Base-by-base conservation (phyloP, 1,139 yeast species). In the Geotrichum carabidarum region DNA sequence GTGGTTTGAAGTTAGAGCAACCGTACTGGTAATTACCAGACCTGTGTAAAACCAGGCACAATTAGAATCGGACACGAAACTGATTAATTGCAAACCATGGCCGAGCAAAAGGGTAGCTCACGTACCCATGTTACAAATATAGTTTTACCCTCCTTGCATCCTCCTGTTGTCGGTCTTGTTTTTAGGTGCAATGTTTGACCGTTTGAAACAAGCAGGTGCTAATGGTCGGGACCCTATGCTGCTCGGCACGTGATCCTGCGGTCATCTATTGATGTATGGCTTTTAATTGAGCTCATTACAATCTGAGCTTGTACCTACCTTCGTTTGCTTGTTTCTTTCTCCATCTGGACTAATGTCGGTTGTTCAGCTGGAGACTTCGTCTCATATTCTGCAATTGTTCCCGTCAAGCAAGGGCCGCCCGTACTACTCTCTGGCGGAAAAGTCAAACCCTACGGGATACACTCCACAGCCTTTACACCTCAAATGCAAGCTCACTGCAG, bases 341-440 rank as follows among this genome's bases (percentile, higher is more conserved):
- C 37, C 15, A 37, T 14, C 18, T 37, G 40, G 40, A 37, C n/a
- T 2, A 14, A 37, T 37, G 40, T 37, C 40, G n/a, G 40, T n/a
- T n/a, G 9, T 27, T 17, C 31, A 45, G 37, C 46, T 54, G 7
- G 57, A 54, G 42, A 54, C 57, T 27, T 55, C 57, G 8, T 50
- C 57, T 11, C 55, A 55, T 31, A 34, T 48, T 17, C 43, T 55
- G 7, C 53, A 55, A 36, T 43, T 55, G n/a, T 55, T 44, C 41
- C 48, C 55, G 7, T 50, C 50, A 15, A 9, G 12, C 9, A 27
- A 45, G 15, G 42, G 36, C 9, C 17, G 32, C 12, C 41, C 44
- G 8, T 55, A 51, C 27, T 55, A 55, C 31, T 46, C 57, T 17
- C 53, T 55, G 11, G 52, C 50, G 4, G 50, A 48, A 15, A 50